Percentiles rank a stretch among this genome's conserved stretches.
These are phyloP conservation scores for Gossypium turneri DNA, from an alignment of 345 rosid genomes.

Conservation along the genomic window DNA sequence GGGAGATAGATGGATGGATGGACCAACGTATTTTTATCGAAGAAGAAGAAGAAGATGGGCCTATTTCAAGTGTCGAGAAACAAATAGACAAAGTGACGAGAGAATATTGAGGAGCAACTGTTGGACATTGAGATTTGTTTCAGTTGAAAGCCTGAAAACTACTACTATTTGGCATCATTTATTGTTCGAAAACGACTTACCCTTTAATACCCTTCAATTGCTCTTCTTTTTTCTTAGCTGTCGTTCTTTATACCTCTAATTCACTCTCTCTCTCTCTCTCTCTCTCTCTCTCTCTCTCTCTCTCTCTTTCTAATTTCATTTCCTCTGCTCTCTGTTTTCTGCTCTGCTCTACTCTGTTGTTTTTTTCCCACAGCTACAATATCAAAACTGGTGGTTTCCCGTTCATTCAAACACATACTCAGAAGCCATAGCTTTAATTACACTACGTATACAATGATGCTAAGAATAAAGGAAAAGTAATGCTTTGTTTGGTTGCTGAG, in stretches of 20 bases:
- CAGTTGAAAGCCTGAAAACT: conserved; percentile 16
- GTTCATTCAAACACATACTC: background rate
- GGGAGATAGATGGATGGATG: background rate
- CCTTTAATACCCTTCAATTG: conserved; percentile 11
- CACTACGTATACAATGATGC: background rate
- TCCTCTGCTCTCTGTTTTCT: background rate
- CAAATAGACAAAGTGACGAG: conserved; percentile 38
- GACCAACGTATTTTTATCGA: conserved; percentile 12
- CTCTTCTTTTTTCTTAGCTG: conserved; percentile 24
- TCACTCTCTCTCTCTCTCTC: too few species aligned
- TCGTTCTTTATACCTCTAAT: conserved; percentile 13
- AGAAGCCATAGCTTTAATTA: background rate
- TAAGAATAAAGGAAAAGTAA: conserved; percentile 10
- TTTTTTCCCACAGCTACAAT: background rate
- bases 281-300: too few species aligned
- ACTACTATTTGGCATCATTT: conserved; percentile 24
- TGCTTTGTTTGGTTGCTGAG: conserved; percentile 31
- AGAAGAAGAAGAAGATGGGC: conserved; percentile 26
- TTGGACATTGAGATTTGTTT: conserved; percentile 12
- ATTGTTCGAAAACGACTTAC: conserved; percentile 52
- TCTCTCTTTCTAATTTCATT: background rate
- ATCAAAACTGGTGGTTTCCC: background rate
- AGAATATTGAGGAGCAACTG: conserved; percentile 11
- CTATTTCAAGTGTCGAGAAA: conserved; percentile 41
- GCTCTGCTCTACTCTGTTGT: background rate